These are phyloP conservation scores for Petunia axillaris DNA, from an alignment of 257 asterid species.

Conservation along the genomic window DNA sequence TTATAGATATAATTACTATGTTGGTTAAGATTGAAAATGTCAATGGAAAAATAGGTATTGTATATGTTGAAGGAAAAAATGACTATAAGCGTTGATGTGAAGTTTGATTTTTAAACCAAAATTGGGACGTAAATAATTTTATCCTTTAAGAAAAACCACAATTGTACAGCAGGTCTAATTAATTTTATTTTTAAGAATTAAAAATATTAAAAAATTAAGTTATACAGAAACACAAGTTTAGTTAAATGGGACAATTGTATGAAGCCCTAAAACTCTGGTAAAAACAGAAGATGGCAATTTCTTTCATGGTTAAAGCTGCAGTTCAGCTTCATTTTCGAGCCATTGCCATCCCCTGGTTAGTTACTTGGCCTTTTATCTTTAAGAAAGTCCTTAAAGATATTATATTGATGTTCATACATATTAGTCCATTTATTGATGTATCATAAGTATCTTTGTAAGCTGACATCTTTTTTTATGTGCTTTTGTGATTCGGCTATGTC, in stretches of 20 bases:
- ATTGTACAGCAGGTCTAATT: no score
- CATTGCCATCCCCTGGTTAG: constrained; percentile 58
- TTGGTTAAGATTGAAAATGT: no score
- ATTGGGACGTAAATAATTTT: no score
- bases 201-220: no score
- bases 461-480: background rate
- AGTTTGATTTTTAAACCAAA: no score
- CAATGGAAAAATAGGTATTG: no score
- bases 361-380: background rate
- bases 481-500: constrained; percentile 6
- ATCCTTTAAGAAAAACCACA: no score
- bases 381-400: background rate
- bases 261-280: constrained; percentile 4
- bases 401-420: background rate
- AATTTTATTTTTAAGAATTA: no score
- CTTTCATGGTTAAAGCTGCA: constrained; percentile 46
- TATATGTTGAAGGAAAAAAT: no score
- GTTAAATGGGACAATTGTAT: background rate
- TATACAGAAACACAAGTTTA: no score
- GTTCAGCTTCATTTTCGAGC: constrained; percentile 42
- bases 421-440: background rate
- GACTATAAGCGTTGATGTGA: no score
- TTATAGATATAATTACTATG: no score
- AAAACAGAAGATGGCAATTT: constrained; percentile 40
- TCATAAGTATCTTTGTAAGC: background rate